These are phyloP conservation scores for Ailanthus altissimus DNA, from an alignment of 345 rosid genomes.

Conservation along the genomic window DNA sequence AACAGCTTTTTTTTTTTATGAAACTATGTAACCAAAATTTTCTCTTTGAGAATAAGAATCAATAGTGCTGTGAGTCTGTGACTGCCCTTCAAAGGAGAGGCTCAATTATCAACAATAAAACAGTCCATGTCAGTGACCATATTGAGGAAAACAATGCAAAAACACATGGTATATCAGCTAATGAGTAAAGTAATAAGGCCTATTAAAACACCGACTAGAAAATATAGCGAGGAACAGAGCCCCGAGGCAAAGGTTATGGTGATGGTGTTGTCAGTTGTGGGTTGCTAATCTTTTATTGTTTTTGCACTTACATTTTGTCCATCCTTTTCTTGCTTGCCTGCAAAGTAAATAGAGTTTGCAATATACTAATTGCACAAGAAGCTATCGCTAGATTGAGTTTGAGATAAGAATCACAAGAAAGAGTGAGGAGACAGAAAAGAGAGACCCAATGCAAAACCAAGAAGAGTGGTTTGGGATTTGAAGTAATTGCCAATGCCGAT, in stretches of 20 bases:
- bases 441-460: conserved; percentile 63
- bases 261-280: conserved; percentile 38
- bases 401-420: conserved; percentile 24
- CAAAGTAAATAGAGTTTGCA: conserved; percentile 33
- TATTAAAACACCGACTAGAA: conserved; percentile 25
- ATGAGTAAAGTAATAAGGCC: conserved; percentile 25
- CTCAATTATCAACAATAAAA: conserved; percentile 51
- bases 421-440: conserved; percentile 25
- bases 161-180: conserved; percentile 56
- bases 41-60: conserved; percentile 31
- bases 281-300: conserved; percentile 34
- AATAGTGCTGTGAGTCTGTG: conserved; percentile 1
- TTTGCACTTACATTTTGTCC: conserved; percentile 26
- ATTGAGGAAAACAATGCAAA: conserved; percentile 80
- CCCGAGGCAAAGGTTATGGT: conserved; percentile 57
- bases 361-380: background rate
- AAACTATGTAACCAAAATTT: conserved; percentile 28
- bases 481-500: conserved; percentile 63
- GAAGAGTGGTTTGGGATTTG: conserved; percentile 64
- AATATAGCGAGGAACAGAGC: conserved; percentile 48
- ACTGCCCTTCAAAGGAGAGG: conserved; percentile 36
- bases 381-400: conserved; percentile 19
- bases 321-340: conserved; percentile 49
- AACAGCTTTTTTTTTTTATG: conserved; percentile 20
- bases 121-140: conserved; percentile 40